Percentiles rank a stretch among this genome's conserved stretches.
Evolutionary conservation across 257 asterid genomes (phyloP).

Genomic region (Gentiana straminea): DNA sequence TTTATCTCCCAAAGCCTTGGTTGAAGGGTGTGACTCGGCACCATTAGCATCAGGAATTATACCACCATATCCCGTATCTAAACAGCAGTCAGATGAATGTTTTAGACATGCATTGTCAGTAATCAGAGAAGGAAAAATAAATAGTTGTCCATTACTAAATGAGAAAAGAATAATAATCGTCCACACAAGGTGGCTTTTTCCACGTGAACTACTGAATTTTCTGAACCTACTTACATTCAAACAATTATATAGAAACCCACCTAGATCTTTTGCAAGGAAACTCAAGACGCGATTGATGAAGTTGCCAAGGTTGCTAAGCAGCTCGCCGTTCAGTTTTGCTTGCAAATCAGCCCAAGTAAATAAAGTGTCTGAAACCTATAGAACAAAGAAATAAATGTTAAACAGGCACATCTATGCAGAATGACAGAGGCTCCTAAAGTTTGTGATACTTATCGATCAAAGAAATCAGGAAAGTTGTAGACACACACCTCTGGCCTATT

Average conservation of each 20-base stretch:
- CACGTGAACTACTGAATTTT: too few species aligned
- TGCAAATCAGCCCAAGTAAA: constrained; percentile 96
- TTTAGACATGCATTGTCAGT: background rate
- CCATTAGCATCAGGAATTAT: constrained; percentile 62
- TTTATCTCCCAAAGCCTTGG: constrained; percentile 62
- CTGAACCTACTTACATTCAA: too few species aligned
- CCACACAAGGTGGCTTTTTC: too few species aligned
- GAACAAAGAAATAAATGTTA: background rate
- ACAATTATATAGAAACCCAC: constrained; percentile 15
- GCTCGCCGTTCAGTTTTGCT: constrained; percentile 79
- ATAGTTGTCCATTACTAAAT: too few species aligned
- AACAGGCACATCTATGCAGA: too few species aligned
- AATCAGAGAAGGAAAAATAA: background rate
- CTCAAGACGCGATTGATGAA: constrained; percentile 86
- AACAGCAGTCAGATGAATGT: constrained; percentile 6
- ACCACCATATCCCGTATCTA: constrained; percentile 91
- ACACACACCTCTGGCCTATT: constrained; percentile 87
- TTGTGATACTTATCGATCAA: too few species aligned
- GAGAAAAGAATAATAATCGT: too few species aligned
- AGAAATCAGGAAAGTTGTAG: too few species aligned
- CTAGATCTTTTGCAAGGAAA: constrained; percentile 87
- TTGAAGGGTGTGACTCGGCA: constrained; percentile 62
- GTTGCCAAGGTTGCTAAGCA: constrained; percentile 82
- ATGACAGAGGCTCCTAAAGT: too few species aligned
- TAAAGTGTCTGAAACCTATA: constrained; percentile 81